Base-by-base conservation (phyloP, 2,329 filamentous ascomycete genomes). In the Capronia epimyces region DNA sequence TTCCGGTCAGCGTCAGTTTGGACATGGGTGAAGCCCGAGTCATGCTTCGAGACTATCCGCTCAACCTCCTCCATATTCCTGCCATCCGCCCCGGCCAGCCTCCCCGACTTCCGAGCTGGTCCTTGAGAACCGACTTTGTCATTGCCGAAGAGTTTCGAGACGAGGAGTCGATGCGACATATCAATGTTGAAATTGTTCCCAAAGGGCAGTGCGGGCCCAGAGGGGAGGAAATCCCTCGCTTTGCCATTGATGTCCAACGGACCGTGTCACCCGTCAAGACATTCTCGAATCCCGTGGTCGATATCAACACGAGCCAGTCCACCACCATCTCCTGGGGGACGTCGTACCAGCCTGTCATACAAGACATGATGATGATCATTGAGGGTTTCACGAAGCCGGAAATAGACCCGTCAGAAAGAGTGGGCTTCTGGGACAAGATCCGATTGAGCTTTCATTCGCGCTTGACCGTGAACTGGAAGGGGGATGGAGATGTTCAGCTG, bases 301-400 rank as follows among this genome's bases (percentile, higher is more conserved):
- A 95, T 57, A 90, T 98, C 67, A 95, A 97, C 67, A 96, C 91
- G 1, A 86, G 84, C 47, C 81, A 91, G 52, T 88, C 94, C 1
- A 98, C 93, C 0, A 83, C 87, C 39, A 91, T 98, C 46, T 96
- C 91, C 0, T 98, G 93, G 94, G 90, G 90, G 6, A 90, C 93
- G 40, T 95, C 90, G 1, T 98, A 97, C 64, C 94, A 98, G 64
- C 93, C 94, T 22, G 91, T 91, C 1, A 91, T 98, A 43, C 93
- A 98, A 67, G 94, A 98, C 65, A 95, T 97, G 86, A 98, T 98
- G 93, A 96, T 97, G 80, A 90, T 90, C 21, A 87, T 98, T 55
- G 93, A 98, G 69, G 91, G 87, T 2, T 97, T 98, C 66, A 96
- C 91, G 1, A 98, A 98, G 66, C 89, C 91, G 6, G 90, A 91